phyloP scores from a whole-genome alignment of 2,329 filamentous ascomycete genomes.

The Capronia epimyces region DNA sequence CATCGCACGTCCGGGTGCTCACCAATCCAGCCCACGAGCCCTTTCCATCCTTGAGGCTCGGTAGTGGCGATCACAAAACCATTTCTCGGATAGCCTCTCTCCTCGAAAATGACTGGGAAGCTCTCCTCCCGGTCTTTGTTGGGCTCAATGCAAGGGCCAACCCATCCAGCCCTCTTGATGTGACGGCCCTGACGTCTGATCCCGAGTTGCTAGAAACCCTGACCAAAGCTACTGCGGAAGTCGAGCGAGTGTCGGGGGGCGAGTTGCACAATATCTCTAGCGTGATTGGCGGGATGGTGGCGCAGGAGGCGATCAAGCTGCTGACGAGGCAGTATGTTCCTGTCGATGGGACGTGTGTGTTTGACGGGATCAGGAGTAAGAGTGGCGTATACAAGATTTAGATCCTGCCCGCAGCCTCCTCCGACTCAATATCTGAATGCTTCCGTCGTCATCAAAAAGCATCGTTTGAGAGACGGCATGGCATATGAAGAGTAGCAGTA shows the following conservation, averaged over 20 bases:
- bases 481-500: not conserved
- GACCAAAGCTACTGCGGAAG: conserved; percentile 56
- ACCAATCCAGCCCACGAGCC: conserved; percentile 51
- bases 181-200: conserved; percentile 35
- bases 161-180: conserved; percentile 30
- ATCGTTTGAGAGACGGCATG: not conserved
- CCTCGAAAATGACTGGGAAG: conserved; percentile 46
- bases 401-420: not conserved
- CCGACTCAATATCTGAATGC: not conserved
- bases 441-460: not conserved
- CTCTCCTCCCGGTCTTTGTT: conserved; percentile 64
- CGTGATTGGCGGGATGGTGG: conserved; percentile 81
- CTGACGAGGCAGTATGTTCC: conserved; percentile 61
- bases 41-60: conserved; percentile 21
- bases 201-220: conserved; percentile 42
- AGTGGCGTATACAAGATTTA: conserved; percentile 34
- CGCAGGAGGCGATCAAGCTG: conserved; percentile 93
- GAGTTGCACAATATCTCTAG: conserved; percentile 92
- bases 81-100: conserved; percentile 17
- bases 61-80: conserved; percentile 16
- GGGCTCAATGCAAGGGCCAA: conserved; percentile 48
- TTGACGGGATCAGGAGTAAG: conserved; percentile 56
- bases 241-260: conserved; percentile 69
- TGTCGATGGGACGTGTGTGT: conserved; percentile 58
- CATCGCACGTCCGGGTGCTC: conserved; percentile 84